Base-by-base conservation (phyloP, 2,329 filamentous ascomycete species). In the Fusarium zealandicum region DNA sequence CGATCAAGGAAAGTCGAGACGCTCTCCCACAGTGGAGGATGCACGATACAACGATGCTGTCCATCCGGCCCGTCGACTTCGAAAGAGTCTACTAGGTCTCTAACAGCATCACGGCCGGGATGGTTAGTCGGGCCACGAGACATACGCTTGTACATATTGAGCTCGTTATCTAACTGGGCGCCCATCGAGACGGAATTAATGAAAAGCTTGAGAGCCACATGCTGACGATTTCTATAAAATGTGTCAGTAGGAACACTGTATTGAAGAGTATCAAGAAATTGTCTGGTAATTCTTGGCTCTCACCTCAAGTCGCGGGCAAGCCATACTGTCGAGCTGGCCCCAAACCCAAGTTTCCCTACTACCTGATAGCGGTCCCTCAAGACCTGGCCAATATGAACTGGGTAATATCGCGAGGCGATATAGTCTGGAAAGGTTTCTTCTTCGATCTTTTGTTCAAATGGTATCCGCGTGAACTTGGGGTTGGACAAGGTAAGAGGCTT, bases 11-110 rank as follows among this genome's bases (percentile, higher is more conserved):
- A 76, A 2, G 66, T 59, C 36, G 68, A 49, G 1, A 76, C 61
- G 65, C 72, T 80, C 42, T 79, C 75, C 68, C 73, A 77, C 17
- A 81, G 68, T 11, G 75, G 77, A 7, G 68, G 69, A 66, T 78
- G 73, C 7, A 76, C 69, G 1, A 78, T 61, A 47, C 73, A 75
- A 36, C 57, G 64, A 39, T 78, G 74, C 12, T 46, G 49, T 9
- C 74, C 73, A 32, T 73, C 68, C 2, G 73, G 72, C 3, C 75
- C 70, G 16, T 46, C 30, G 5, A 77, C 46, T 6, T 75, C 56
- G 54, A 78, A 78, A 5, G 63, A 70, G 61, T 76, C 75, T 3
- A 77, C 67, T 1, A 76, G 59, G 4, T 56, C 51, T 44, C 75
- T 70, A 5, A 77, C 62, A 2, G 61, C 61, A 12, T 46, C 9